These are phyloP conservation scores for Arachis stenosperma DNA, from an alignment of 306 rosid species.

Conservation along the genomic window DNA sequence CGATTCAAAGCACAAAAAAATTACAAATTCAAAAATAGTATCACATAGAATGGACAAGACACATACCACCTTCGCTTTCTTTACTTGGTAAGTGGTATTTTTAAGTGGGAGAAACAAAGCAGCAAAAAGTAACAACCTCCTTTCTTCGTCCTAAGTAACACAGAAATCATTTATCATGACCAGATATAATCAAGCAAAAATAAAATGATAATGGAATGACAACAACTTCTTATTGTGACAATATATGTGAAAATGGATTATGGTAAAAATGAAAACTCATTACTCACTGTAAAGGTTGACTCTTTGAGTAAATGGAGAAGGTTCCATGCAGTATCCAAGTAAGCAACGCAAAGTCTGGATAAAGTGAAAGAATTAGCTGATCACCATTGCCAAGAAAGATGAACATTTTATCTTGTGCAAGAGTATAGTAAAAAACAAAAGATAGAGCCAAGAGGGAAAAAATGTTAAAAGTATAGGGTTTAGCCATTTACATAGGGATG, in stretches of 20 bases:
- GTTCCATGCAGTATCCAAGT: slow-evolving; percentile 66
- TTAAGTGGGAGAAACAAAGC: slow-evolving; percentile 84
- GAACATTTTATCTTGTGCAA: slow-evolving; percentile 7
- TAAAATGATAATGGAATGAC: slow-evolving; percentile 17
- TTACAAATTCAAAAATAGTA: slow-evolving; percentile 23
- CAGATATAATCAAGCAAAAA: slow-evolving; percentile 25
- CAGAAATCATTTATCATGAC: slow-evolving; percentile 32
- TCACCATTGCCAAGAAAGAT: slow-evolving; percentile 34
- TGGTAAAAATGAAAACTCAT: slow-evolving; percentile 13
- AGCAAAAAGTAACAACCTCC: slow-evolving; percentile 71
- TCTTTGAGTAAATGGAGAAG: slow-evolving; percentile 64
- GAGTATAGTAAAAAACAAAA: slow-evolving; percentile 7
- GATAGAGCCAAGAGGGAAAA: background rate
- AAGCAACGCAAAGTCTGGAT: slow-evolving; percentile 64
- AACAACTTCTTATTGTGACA: background rate
- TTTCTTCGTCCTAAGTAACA: slow-evolving; percentile 73
- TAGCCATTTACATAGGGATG: background rate
- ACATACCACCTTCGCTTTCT: slow-evolving; percentile 70
- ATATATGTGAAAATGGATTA: slow-evolving; percentile 1
- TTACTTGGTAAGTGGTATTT: slow-evolving; percentile 61
- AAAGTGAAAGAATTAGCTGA: slow-evolving; percentile 19
- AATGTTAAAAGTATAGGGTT: background rate
- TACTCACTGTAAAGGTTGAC: slow-evolving; percentile 69
- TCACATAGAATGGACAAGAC: slow-evolving; percentile 17
- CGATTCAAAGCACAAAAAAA: background rate